Percentiles rank a stretch among this genome's conserved stretches.
Conservation (phyloP, 2,329 filamentous ascomycete species). For the Dactylonectria macrodidyma region DNA sequence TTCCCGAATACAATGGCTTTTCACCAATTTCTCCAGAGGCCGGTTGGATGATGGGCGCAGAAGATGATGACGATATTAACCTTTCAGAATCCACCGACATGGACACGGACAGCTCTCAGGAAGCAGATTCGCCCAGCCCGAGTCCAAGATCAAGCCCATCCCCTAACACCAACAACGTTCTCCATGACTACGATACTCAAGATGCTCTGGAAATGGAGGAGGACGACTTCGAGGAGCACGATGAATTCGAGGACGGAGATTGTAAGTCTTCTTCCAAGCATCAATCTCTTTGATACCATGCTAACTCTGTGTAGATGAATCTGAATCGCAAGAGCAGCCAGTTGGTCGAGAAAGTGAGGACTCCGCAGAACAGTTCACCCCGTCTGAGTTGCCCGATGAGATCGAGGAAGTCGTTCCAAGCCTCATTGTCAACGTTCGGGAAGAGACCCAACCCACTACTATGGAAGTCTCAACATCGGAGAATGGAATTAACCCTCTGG, state of each 20-base stretch:
- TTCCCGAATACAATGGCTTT: conserved; percentile 13
- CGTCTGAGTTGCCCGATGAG: neutral
- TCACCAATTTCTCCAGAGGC: conserved; percentile 17
- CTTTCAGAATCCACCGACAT: conserved; percentile 36
- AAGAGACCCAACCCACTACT: neutral
- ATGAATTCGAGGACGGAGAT: conserved; percentile 40
- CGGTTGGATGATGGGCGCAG: conserved; percentile 19
- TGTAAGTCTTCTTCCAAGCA: conserved; percentile 21
- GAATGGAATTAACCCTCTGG: neutral
- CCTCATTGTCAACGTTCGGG: conserved; percentile 4
- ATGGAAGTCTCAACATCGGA: neutral
- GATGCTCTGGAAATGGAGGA: conserved; percentile 24
- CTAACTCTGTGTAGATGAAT: conserved; percentile 36
- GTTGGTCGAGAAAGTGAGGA: neutral
- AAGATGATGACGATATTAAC: conserved; percentile 25
- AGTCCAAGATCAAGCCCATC: conserved; percentile 16
- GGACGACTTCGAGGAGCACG: conserved; percentile 40
- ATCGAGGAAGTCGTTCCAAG: neutral
- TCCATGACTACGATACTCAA: conserved; percentile 13
- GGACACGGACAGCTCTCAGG: conserved; percentile 35
- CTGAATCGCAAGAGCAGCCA: conserved; percentile 4
- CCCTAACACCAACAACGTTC: neutral
- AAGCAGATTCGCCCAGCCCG: conserved; percentile 22
- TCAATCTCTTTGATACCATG: neutral
- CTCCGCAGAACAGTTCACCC: neutral